phyloP scores from a whole-genome alignment of 2,329 filamentous ascomycete species.

The Cercospora citrullina region DNA sequence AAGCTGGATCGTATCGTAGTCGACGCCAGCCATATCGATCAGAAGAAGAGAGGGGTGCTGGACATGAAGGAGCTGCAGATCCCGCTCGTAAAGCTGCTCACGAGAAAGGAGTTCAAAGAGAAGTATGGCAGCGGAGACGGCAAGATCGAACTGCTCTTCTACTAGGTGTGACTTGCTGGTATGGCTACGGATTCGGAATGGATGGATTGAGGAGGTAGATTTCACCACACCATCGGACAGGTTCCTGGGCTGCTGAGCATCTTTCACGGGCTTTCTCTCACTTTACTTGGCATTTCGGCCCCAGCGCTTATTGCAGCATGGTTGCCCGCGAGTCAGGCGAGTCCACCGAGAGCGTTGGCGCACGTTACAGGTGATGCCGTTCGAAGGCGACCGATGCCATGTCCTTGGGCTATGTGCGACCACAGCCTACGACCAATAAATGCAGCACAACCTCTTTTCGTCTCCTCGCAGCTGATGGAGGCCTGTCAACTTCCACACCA shows the following conservation, averaged over 20 bases:
- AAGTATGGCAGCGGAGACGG: conserved; percentile 59
- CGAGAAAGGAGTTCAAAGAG: conserved; percentile 68
- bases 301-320: not conserved
- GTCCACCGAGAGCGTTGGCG: not conserved
- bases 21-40: conserved; percentile 89
- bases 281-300: not conserved
- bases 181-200: too few species aligned
- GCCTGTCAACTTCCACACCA: not conserved
- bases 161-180: conserved; percentile 43
- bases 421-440: conserved; percentile 8
- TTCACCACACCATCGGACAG: not conserved
- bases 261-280: not conserved
- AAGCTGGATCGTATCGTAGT: conserved; percentile 78
- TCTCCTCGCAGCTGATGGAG: not conserved
- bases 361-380: not conserved
- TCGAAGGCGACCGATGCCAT: not conserved
- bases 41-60: conserved; percentile 89
- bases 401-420: conserved; percentile 9
- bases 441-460: conserved; percentile 2
- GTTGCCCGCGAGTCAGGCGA: not conserved
- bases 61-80: conserved; percentile 94
- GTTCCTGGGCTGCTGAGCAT: not conserved
- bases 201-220: not conserved
- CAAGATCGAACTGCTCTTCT: conserved; percentile 63
- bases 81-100: conserved; percentile 73